These are phyloP conservation scores for Eucalyptus regnans DNA, from an alignment of 345 rosid species.

Conservation along the genomic window DNA sequence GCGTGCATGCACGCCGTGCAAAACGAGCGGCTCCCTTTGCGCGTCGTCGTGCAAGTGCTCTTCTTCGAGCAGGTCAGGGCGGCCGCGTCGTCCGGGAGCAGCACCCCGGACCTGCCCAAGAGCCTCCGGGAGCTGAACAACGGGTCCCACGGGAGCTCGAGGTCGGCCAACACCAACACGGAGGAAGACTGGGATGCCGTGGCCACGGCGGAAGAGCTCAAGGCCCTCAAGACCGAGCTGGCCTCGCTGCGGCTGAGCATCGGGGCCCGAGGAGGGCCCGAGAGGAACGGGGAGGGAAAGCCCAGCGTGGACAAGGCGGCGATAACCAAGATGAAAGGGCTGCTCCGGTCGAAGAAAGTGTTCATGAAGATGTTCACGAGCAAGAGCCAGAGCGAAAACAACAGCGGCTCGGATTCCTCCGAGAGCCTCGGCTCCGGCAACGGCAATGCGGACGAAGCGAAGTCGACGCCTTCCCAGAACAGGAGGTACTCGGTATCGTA, in stretches of 20 bases:
- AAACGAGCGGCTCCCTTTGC: slow-evolving; percentile 69
- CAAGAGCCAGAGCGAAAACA: slow-evolving; percentile 48
- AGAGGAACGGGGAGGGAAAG: slow-evolving; percentile 22
- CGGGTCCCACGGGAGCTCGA: slow-evolving; percentile 50
- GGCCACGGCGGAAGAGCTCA: slow-evolving; percentile 66
- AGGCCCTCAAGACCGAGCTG: slow-evolving; percentile 52
- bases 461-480: slow-evolving; percentile 57
- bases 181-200: slow-evolving; percentile 87
- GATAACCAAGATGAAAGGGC: slow-evolving; percentile 47
- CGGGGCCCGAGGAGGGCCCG: slow-evolving; percentile 21
- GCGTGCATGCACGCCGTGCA: slow-evolving; percentile 87
- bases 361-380: slow-evolving; percentile 41
- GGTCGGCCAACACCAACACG: slow-evolving; percentile 46
- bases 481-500: slow-evolving; percentile 69
- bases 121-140: slow-evolving; percentile 41
- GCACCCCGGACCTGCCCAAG: slow-evolving; percentile 70
- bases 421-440: slow-evolving; percentile 55
- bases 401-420: slow-evolving; percentile 73
- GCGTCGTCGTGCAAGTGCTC: slow-evolving; percentile 73
- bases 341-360: slow-evolving; percentile 63
- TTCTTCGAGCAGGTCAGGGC: slow-evolving; percentile 75
- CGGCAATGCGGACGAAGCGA: slow-evolving; percentile 24
- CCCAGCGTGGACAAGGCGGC: slow-evolving; percentile 21
- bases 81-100: slow-evolving; percentile 68
- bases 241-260: slow-evolving; percentile 40